These are phyloP conservation scores for Gastrolobium villosum DNA, from an alignment of 306 rosid species.

Conservation along the genomic window DNA sequence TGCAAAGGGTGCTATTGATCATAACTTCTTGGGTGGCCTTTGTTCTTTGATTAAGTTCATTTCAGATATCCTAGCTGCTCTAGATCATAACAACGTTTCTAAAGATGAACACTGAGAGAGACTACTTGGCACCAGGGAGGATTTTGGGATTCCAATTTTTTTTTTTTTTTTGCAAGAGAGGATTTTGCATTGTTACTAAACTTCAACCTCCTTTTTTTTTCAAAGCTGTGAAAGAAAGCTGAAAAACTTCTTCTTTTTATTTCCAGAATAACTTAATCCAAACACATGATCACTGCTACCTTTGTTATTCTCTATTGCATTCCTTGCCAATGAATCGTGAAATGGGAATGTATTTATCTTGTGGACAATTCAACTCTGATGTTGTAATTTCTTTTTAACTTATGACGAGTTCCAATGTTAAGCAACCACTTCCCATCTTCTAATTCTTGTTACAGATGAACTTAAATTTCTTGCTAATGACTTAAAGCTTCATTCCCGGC, in stretches of 20 bases:
- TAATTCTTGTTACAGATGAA: not conserved
- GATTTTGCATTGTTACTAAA: too few relatives aligned
- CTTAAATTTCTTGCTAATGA: not conserved
- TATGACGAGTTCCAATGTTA: not conserved
- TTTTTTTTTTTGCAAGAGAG: too few relatives aligned
- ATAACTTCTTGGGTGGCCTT: slow-evolving; percentile 94
- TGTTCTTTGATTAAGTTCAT: slow-evolving; percentile 84
- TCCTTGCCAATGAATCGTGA: not conserved
- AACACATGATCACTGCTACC: not conserved
- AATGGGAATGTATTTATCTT: not conserved
- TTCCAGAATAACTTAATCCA: too few relatives aligned
- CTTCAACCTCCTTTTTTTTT: too few relatives aligned
- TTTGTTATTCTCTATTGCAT: not conserved
- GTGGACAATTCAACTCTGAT: not conserved
- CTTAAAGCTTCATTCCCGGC: not conserved
- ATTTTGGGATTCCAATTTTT: not conserved
- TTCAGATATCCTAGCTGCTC: slow-evolving; percentile 53
- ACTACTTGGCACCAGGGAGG: not conserved
- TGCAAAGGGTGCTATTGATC: slow-evolving; percentile 78
- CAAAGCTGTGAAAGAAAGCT: too few relatives aligned
- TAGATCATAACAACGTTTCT: slow-evolving; percentile 9
- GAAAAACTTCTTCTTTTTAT: too few relatives aligned
- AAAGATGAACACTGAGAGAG: slow-evolving; percentile 13
- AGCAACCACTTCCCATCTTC: not conserved
- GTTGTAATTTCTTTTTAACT: slow-evolving; percentile 14